Evolutionary conservation across 2,329 filamentous ascomycete genomes (phyloP).

Genomic region (Paecilomyces formosus): DNA sequence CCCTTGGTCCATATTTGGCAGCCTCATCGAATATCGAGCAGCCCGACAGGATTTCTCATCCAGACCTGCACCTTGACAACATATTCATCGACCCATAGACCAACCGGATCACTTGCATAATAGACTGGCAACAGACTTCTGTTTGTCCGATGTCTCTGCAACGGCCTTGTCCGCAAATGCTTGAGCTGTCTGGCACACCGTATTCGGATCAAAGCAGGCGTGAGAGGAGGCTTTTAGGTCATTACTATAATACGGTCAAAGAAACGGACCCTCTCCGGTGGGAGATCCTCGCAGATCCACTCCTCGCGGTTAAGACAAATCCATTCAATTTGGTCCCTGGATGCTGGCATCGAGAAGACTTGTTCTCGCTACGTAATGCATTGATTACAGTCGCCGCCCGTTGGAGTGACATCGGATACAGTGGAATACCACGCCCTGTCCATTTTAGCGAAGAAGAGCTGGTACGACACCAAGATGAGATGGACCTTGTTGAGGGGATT

Average conservation of each 20-base stretch:
- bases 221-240: no score
- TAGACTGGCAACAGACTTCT: constrained; percentile 11
- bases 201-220: no score
- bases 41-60: constrained; percentile 12
- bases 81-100: constrained; percentile 15
- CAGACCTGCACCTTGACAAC: constrained; percentile 15
- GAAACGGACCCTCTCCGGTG: constrained; percentile 1
- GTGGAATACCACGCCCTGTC: constrained; percentile 5
- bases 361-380: constrained; percentile 12
- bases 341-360: constrained; percentile 11
- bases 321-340: constrained; percentile 7
- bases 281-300: constrained; percentile 3
- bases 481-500: constrained; percentile 9
- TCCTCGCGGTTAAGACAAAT: constrained; percentile 3
- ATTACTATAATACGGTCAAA: no score
- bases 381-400: constrained; percentile 8
- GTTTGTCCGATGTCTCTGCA: constrained; percentile 8
- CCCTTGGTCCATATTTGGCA: constrained; percentile 4
- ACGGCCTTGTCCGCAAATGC: constrained; percentile 9
- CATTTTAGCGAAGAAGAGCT: constrained; percentile 8
- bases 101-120: constrained; percentile 7
- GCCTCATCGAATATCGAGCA: not conserved
- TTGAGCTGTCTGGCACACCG: constrained; percentile 4
- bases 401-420: constrained; percentile 6
- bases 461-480: constrained; percentile 7